Percentiles rank a stretch among this genome's conserved stretches.
These are phyloP conservation scores for Cucumis sativus DNA, from an alignment of 306 rosid species.

Conservation along the genomic window DNA sequence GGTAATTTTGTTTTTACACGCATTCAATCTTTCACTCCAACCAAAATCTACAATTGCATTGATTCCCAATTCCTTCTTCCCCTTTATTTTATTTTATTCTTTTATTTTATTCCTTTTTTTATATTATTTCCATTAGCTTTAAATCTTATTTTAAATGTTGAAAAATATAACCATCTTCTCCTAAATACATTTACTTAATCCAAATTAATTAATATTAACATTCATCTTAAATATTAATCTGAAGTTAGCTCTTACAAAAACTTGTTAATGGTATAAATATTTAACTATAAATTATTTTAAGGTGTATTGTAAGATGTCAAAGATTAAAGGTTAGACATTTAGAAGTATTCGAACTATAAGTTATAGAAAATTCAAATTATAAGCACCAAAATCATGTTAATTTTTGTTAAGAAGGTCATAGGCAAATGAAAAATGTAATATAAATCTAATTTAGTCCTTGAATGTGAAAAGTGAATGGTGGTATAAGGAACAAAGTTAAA, in stretches of 20 bases:
- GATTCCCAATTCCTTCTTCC: not conserved
- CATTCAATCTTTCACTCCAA: conserved; percentile 8
- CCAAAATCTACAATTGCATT: not conserved
- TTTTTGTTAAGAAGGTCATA: too few species aligned
- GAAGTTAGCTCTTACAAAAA: too few species aligned
- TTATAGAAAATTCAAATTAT: too few species aligned
- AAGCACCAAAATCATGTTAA: too few species aligned
- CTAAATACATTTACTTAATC: not conserved
- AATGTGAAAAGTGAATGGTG: not conserved
- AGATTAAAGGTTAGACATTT: too few species aligned
- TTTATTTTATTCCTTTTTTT: not conserved
- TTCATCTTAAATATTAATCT: too few species aligned
- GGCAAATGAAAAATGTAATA: not conserved
- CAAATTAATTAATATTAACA: too few species aligned
- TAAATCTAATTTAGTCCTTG: not conserved
- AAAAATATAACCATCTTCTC: not conserved
- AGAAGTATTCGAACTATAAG: too few species aligned
- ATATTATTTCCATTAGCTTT: not conserved
- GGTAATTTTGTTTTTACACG: conserved; percentile 5
- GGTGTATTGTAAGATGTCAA: too few species aligned
- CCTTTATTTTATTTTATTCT: not conserved
- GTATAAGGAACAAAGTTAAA: not conserved
- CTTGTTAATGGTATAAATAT: too few species aligned
- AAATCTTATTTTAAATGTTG: not conserved
- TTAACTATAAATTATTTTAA: too few species aligned